Conservation (phyloP, 2,329 filamentous ascomycete species). For the Cladosporium sp. region DNA sequence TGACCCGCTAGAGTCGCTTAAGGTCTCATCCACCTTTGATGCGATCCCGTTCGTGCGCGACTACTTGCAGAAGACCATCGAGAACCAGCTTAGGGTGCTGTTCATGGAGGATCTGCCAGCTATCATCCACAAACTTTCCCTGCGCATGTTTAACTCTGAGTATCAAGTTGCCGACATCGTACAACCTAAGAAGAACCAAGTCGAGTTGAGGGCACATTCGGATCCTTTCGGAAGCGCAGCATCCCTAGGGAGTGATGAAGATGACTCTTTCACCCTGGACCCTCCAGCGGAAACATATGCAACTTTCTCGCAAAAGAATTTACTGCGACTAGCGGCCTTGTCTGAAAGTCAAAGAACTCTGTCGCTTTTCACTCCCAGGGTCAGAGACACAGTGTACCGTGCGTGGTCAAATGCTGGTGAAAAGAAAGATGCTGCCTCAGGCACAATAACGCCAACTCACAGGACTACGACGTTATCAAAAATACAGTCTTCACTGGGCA, state of each 20-base stretch:
- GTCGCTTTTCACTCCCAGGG: constrained; percentile 86
- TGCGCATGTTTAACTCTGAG: constrained; percentile 86
- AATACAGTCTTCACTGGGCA: constrained; percentile 50
- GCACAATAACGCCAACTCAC: constrained; percentile 37
- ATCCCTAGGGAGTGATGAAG: constrained; percentile 67
- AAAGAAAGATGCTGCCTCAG: constrained; percentile 54
- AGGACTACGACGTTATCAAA: constrained; percentile 43
- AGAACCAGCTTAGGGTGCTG: constrained; percentile 82
- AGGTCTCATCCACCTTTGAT: constrained; percentile 98
- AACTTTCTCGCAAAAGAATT: constrained; percentile 91
- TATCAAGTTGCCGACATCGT: constrained; percentile 43
- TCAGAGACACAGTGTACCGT: constrained; percentile 83
- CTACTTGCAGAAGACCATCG: constrained; percentile 93
- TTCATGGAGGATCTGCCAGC: constrained; percentile 98
- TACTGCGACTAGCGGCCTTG: constrained; percentile 75
- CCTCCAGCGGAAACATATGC: constrained; percentile 77
- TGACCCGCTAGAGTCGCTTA: constrained; percentile 94
- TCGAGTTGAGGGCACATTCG: constrained; percentile 21
- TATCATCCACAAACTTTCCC: constrained; percentile 88
- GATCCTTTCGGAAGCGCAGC: constrained; percentile 40
- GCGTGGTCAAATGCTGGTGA: constrained; percentile 84
- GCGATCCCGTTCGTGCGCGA: constrained; percentile 98
- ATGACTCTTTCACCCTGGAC: constrained; percentile 74
- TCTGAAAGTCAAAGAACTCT: constrained; percentile 86
- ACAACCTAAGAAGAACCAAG: constrained; percentile 46